These are phyloP conservation scores for Saccharomyces mikatae DNA, from an alignment of 805 yeast genomes.

Conservation along the genomic window DNA sequence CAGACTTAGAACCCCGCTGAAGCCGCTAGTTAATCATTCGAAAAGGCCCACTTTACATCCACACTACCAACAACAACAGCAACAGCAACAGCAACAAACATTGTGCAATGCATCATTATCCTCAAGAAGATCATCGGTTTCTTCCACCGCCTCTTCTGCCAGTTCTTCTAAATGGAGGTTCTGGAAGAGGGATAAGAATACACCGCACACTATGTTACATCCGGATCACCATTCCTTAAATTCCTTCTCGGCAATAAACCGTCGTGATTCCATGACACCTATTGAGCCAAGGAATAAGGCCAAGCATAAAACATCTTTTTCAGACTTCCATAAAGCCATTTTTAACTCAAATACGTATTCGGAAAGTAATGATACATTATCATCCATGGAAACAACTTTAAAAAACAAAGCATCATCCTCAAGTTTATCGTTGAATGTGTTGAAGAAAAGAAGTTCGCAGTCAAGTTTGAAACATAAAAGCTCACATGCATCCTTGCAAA, in stretches of 20 bases:
- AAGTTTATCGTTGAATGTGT: constrained; percentile 14
- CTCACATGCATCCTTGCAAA: constrained; percentile 29
- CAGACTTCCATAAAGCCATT: constrained; percentile 20
- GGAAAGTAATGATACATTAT: neutral
- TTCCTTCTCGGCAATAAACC: neutral
- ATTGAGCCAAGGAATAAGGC: constrained; percentile 9
- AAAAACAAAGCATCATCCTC: constrained; percentile 18
- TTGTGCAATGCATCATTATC: neutral
- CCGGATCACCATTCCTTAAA: neutral
- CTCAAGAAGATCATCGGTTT: constrained; percentile 17
- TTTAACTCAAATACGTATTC: constrained; percentile 1
- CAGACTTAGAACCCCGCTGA: neutral
- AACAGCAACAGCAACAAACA: neutral
- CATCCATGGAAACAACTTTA: constrained; percentile 2
- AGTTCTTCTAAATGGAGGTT: constrained; percentile 27
- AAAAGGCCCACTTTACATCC: neutral
- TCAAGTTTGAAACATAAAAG: constrained; percentile 25
- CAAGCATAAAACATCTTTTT: constrained; percentile 12
- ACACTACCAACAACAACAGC: neutral
- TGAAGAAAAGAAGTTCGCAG: constrained; percentile 19
- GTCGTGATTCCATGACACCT: neutral
- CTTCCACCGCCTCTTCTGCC: constrained; percentile 11
- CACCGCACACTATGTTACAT: constrained; percentile 3
- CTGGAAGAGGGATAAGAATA: constrained; percentile 24
- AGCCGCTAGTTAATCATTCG: neutral